Conservation (phyloP, 1,139 yeast species). For the Lodderomyces beijingensis region DNA sequence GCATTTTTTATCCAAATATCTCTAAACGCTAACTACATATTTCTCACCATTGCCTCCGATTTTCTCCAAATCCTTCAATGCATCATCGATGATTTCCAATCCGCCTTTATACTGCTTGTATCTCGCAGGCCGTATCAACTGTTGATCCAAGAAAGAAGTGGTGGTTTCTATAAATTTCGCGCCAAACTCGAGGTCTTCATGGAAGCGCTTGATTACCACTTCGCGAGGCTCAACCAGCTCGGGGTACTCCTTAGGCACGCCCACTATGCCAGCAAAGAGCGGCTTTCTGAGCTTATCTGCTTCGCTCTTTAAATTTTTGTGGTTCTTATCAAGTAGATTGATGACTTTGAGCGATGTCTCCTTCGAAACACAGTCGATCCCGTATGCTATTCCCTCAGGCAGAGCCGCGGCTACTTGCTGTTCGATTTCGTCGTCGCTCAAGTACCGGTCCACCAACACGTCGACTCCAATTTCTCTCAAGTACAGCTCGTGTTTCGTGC, state of each 20-base stretch:
- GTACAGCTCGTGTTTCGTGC: slow-evolving; percentile 27
- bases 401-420: slow-evolving; percentile 12
- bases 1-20: neutral
- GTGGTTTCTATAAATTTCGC: slow-evolving; percentile 29
- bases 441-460: slow-evolving; percentile 32
- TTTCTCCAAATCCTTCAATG: slow-evolving; percentile 33
- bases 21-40: slow-evolving; percentile 26
- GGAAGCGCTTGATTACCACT: slow-evolving; percentile 39
- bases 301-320: slow-evolving; percentile 1
- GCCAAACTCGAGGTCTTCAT: slow-evolving; percentile 39
- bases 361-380: slow-evolving; percentile 43
- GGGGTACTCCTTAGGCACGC: slow-evolving; percentile 24
- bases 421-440: slow-evolving; percentile 19
- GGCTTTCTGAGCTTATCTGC: slow-evolving; percentile 6
- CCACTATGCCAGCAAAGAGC: slow-evolving; percentile 36
- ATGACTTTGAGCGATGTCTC: slow-evolving; percentile 32
- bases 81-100: slow-evolving; percentile 27
- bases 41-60: slow-evolving; percentile 42
- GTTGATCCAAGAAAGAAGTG: slow-evolving; percentile 21
- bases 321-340: slow-evolving; percentile 18
- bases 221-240: slow-evolving; percentile 21
- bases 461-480: slow-evolving; percentile 36
- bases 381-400: slow-evolving; percentile 24
- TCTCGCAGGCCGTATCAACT: slow-evolving; percentile 28
- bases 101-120: slow-evolving; percentile 32